Evolutionary conservation across 306 rosid genomes (phyloP).

Genomic region (Begonia loranthoides): DNA sequence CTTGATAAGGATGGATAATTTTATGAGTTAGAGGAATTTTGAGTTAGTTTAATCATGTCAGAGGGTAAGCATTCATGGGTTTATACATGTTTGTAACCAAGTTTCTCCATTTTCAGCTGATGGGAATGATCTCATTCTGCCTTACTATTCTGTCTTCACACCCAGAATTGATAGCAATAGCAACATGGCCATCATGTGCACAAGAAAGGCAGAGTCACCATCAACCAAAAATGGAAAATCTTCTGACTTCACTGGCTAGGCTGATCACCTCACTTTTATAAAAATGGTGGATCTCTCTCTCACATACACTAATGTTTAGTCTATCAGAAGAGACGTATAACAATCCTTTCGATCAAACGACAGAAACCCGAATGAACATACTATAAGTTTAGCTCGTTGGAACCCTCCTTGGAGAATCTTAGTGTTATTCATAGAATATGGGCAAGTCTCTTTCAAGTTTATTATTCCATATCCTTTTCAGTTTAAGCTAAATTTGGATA

Average conservation of each 20-base stretch:
- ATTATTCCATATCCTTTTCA: background rate
- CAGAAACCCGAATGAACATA: background rate
- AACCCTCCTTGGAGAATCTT: too few relatives aligned
- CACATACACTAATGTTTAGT: background rate
- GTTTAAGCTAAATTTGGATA: too few relatives aligned
- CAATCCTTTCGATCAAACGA: too few relatives aligned
- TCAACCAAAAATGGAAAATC: slow-evolving; percentile 39
- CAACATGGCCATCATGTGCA: slow-evolving; percentile 97
- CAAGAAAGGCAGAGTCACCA: slow-evolving; percentile 41
- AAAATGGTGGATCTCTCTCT: slow-evolving; percentile 45
- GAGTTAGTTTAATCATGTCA: too few relatives aligned
- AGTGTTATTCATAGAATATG: background rate
- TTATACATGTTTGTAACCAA: too few relatives aligned
- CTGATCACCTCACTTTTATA: slow-evolving; percentile 22
- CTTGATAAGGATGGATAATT: too few relatives aligned
- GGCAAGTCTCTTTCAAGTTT: background rate
- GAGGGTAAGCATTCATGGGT: too few relatives aligned
- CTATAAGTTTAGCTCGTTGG: too few relatives aligned
- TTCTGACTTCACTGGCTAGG: slow-evolving; percentile 23
- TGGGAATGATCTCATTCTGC: background rate
- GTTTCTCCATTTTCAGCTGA: too few relatives aligned
- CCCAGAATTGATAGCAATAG: slow-evolving; percentile 56
- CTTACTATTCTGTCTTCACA: slow-evolving; percentile 22
- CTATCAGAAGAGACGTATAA: background rate
- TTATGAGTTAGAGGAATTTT: too few relatives aligned